Percentiles rank a stretch among this genome's conserved stretches.
Conservation (phyloP, 768 basidiomycete species). For the Trametes villosa region DNA sequence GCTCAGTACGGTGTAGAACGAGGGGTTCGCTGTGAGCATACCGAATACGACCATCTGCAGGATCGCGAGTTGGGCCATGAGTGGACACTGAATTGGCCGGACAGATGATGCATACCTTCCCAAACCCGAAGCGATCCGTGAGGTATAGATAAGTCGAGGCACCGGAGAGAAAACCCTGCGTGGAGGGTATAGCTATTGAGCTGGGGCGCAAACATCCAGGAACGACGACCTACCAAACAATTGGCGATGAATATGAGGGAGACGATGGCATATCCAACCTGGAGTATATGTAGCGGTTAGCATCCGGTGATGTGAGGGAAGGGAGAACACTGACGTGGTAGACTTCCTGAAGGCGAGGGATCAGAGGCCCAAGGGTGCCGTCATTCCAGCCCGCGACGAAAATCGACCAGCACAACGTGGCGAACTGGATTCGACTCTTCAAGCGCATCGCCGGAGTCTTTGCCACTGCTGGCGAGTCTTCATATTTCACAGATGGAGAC, state of each 20-base stretch:
- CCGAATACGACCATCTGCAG: constrained; percentile 15
- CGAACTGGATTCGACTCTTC: constrained; percentile 47
- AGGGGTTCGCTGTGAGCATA: neutral
- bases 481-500: neutral
- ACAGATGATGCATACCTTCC: constrained; percentile 40
- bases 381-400: constrained; percentile 80
- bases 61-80: neutral
- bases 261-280: constrained; percentile 55
- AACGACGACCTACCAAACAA: constrained; percentile 38
- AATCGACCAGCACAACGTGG: constrained; percentile 56
- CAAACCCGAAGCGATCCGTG: constrained; percentile 48
- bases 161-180: constrained; percentile 50
- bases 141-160: constrained; percentile 50
- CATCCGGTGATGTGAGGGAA: neutral
- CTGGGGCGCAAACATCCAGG: neutral
- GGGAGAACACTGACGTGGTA: constrained; percentile 40
- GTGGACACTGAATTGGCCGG: neutral
- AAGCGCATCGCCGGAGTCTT: constrained; percentile 8
- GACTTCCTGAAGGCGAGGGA: constrained; percentile 68
- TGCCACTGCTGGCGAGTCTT: neutral
- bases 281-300: neutral
- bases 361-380: constrained; percentile 69
- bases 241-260: constrained; percentile 61
- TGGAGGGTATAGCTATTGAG: neutral
- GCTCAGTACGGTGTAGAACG: neutral